These are phyloP conservation scores for Diaporthe helianthi DNA, from an alignment of 2,329 filamentous ascomycete species.

Conservation along the genomic window DNA sequence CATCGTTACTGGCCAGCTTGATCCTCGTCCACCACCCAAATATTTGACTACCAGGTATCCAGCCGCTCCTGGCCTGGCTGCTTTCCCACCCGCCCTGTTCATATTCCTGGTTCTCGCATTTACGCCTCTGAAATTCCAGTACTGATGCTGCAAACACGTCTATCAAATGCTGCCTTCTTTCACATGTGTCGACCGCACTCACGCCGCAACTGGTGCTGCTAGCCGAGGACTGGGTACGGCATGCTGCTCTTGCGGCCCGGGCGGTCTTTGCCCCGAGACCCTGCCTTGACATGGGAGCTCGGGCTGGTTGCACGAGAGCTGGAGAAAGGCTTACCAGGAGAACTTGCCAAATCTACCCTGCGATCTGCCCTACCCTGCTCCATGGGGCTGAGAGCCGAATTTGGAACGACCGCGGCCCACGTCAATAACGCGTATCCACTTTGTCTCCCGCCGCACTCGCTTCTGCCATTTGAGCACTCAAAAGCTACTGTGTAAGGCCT, in stretches of 20 bases:
- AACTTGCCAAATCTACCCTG: constrained; percentile 1
- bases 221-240: background rate
- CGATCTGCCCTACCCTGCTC: constrained; percentile 23
- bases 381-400: constrained; percentile 17
- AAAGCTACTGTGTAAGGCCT: background rate
- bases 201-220: background rate
- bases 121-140: background rate
- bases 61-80: background rate
- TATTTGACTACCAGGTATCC: too few species aligned
- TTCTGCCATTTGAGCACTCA: constrained; percentile 5
- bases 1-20: constrained; percentile 11
- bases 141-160: background rate
- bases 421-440: constrained; percentile 16
- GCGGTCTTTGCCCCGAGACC: constrained; percentile 5
- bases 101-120: background rate
- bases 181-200: background rate
- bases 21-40: background rate
- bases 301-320: constrained; percentile 1
- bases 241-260: constrained; percentile 12
- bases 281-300: background rate
- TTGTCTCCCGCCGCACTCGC: constrained; percentile 19
- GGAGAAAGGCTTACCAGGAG: background rate
- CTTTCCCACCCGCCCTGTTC: background rate
- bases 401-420: constrained; percentile 16
- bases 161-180: background rate